These are phyloP conservation scores for Solanum rostratum DNA, from an alignment of 257 asterid genomes.

Conservation along the genomic window DNA sequence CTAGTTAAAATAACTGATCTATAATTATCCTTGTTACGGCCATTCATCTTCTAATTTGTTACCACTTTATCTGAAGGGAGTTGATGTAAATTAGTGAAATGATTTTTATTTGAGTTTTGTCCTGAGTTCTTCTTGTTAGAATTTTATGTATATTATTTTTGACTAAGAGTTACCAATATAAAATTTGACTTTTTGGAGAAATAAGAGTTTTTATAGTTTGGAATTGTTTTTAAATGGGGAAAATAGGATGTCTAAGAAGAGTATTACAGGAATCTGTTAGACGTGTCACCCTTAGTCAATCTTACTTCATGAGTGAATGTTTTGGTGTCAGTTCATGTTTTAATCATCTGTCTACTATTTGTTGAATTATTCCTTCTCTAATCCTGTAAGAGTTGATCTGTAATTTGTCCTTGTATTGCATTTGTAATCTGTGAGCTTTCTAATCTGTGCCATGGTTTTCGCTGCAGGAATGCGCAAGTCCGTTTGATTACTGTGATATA, in stretches of 20 bases:
- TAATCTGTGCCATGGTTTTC: constrained; percentile 1
- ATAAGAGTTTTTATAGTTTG: background rate
- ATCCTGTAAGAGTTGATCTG: background rate
- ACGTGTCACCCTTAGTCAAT: background rate
- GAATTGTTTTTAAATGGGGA: background rate
- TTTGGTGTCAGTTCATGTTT: background rate
- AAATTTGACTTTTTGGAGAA: background rate
- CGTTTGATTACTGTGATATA: constrained; percentile 72
- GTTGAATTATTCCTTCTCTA: background rate
- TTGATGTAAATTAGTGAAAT: background rate
- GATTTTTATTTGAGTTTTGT: background rate
- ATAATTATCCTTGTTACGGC: background rate
- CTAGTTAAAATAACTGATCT: background rate
- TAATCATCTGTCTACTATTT: background rate
- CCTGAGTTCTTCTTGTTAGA: background rate
- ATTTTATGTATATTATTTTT: background rate
- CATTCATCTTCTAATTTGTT: background rate
- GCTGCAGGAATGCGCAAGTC: constrained; percentile 70
- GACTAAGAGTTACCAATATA: background rate
- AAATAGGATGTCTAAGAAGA: background rate
- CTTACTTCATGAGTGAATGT: background rate
- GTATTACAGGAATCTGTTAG: background rate
- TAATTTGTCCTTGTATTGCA: background rate
- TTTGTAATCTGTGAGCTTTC: background rate
- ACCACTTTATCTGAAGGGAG: background rate